Conservation (phyloP, 1,284 basidiomycete genomes). For the Microbotryum violaceum region DNA sequence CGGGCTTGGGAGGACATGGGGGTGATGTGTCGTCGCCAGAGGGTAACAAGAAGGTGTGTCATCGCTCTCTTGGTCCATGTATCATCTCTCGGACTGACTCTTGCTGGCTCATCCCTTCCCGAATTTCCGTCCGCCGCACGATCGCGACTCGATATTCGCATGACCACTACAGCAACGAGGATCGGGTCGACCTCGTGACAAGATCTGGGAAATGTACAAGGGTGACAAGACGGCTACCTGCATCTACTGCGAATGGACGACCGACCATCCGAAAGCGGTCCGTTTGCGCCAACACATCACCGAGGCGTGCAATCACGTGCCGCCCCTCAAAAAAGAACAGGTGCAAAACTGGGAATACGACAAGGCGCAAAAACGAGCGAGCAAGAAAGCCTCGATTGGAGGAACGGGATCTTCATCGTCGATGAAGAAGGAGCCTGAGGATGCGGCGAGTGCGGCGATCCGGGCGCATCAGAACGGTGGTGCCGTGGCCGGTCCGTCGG, state of each 20-base stretch:
- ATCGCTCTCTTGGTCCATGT: too few relatives aligned
- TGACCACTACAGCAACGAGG: too few relatives aligned
- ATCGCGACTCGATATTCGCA: too few relatives aligned
- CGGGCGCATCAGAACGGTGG: neutral
- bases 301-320: conserved; percentile 25
- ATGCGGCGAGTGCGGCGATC: neutral
- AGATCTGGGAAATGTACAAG: conserved; percentile 33
- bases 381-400: neutral
- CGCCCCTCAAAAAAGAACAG: conserved; percentile 15
- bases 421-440: conserved; percentile 13
- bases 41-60: too few relatives aligned
- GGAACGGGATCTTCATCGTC: neutral
- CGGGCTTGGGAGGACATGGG: too few relatives aligned
- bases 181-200: conserved; percentile 31
- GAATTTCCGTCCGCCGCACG: too few relatives aligned
- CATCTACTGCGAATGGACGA: conserved; percentile 34
- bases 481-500: neutral
- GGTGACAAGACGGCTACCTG: conserved; percentile 27
- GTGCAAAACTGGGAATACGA: conserved; percentile 11
- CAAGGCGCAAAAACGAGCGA: conserved; percentile 12
- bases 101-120: too few relatives aligned
- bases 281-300: conserved; percentile 35
- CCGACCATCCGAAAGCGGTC: conserved; percentile 38
- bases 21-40: too few relatives aligned
- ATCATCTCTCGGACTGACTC: too few relatives aligned